These are phyloP conservation scores for Tulasnella sp. DNA, from an alignment of 768 basidiomycete genomes.

Conservation along the genomic window DNA sequence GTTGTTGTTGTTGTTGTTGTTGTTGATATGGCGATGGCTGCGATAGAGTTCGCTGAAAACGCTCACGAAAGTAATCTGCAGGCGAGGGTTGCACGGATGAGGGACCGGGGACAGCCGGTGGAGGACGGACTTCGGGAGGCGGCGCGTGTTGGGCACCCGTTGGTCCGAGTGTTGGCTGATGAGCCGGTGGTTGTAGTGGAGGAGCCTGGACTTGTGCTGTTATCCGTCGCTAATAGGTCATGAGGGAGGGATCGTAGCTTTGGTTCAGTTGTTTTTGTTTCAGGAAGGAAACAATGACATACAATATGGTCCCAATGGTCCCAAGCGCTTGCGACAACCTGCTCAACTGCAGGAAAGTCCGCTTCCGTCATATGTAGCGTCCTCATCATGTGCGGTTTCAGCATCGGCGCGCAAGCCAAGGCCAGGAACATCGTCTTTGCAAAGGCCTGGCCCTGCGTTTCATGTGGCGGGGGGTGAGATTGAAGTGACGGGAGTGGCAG, in stretches of 20 bases:
- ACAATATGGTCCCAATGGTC: conserved; percentile 81
- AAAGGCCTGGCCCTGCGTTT: conserved; percentile 61
- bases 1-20: too few species aligned
- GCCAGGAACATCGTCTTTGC: conserved; percentile 67
- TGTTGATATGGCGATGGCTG: conserved; percentile 9
- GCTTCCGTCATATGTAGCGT: conserved; percentile 66
- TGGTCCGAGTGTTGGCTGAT: not conserved
- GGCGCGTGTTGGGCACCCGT: not conserved
- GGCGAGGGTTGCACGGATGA: not conserved
- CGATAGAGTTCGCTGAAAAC: not conserved
- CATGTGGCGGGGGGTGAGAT: not conserved
- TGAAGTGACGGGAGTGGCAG: not conserved
- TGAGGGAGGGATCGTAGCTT: not conserved
- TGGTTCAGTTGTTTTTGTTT: too few species aligned
- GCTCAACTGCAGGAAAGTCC: conserved; percentile 66
- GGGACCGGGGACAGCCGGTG: not conserved
- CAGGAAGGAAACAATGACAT: not conserved
- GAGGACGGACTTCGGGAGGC: not conserved
- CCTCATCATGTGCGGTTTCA: conserved; percentile 66
- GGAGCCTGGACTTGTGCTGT: not conserved
- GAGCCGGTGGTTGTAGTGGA: not conserved
- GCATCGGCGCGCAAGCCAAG: conserved; percentile 58
- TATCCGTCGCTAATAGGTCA: not conserved
- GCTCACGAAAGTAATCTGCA: conserved; percentile 6
- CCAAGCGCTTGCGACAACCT: conserved; percentile 73